Percentiles rank a stretch among this genome's conserved stretches.
phyloP scores from a whole-genome alignment of 1,284 basidiomycete genomes.

The Thelephora terrestris region DNA sequence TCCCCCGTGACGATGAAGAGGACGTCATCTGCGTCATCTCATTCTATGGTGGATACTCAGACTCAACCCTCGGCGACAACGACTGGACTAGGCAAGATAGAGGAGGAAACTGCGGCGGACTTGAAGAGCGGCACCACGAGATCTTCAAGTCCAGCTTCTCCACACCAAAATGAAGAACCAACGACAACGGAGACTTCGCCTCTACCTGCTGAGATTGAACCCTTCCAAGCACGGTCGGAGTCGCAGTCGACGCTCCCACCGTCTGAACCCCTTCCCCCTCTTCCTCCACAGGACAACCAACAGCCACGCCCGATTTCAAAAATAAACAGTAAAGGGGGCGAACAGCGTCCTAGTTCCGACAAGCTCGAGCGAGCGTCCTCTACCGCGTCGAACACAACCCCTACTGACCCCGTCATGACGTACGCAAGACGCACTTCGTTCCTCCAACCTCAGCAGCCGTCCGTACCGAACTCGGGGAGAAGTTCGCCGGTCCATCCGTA shows the following conservation, averaged over 20 bases:
- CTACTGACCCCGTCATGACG: slow-evolving; percentile 50
- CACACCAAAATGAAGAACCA: neutral
- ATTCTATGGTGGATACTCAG: slow-evolving; percentile 8
- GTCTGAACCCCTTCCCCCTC: too few species aligned
- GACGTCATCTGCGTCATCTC: slow-evolving; percentile 10
- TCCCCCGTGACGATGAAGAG: slow-evolving; percentile 12
- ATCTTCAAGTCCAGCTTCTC: neutral
- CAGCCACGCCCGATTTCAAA: neutral
- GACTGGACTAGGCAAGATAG: neutral
- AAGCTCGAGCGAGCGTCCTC: neutral
- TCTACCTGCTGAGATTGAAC: too few species aligned
- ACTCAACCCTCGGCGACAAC: neutral
- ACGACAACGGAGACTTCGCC: too few species aligned
- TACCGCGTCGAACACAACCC: neutral
- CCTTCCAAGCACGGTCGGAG: too few species aligned
- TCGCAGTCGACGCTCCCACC: too few species aligned
- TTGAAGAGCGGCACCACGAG: too few species aligned
- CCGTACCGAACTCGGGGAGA: neutral
- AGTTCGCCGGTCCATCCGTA: neutral
- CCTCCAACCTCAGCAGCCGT: slow-evolving; percentile 35
- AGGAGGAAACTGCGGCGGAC: neutral
- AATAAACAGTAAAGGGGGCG: neutral
- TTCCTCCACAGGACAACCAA: too few species aligned
- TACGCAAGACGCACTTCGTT: slow-evolving; percentile 67
- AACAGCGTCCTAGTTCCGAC: neutral